Conservation (phyloP, 1,284 basidiomycete genomes). For the Trametes sp. region DNA sequence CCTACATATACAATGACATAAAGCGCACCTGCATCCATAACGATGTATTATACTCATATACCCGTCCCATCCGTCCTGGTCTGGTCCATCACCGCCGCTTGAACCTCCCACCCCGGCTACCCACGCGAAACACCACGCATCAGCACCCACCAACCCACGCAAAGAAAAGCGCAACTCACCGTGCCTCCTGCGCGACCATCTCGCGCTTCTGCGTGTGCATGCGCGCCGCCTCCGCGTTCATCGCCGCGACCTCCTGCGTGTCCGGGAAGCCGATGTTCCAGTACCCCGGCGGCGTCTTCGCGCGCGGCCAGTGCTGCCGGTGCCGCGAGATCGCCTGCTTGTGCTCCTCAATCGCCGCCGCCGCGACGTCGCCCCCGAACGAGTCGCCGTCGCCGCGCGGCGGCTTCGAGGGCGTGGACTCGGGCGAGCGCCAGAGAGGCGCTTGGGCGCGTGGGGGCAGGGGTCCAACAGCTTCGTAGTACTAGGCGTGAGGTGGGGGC, state of each 20-base stretch:
- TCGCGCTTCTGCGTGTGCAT: conserved; percentile 72
- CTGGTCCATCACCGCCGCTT: conserved; percentile 26
- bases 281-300: conserved; percentile 84
- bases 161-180: conserved; percentile 42
- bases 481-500: conserved; percentile 53
- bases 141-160: conserved; percentile 1
- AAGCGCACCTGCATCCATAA: too few relatives aligned
- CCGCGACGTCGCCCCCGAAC: conserved; percentile 18
- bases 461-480: conserved; percentile 79
- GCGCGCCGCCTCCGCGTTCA: conserved; percentile 76
- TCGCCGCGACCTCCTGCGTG: conserved; percentile 79
- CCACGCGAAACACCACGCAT: background rate
- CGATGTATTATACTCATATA: too few relatives aligned
- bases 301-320: conserved; percentile 73
- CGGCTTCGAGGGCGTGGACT: conserved; percentile 45
- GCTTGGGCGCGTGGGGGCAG: conserved; percentile 68
- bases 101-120: conserved; percentile 32
- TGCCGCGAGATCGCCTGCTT: conserved; percentile 83
- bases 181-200: conserved; percentile 65
- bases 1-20: too few relatives aligned
- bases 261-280: conserved; percentile 90
- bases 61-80: too few relatives aligned
- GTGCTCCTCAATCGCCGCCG: conserved; percentile 56
- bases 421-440: conserved; percentile 75
- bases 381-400: conserved; percentile 21